Conservation (phyloP, 805 yeast species). For the Candida boleticola region DNA sequence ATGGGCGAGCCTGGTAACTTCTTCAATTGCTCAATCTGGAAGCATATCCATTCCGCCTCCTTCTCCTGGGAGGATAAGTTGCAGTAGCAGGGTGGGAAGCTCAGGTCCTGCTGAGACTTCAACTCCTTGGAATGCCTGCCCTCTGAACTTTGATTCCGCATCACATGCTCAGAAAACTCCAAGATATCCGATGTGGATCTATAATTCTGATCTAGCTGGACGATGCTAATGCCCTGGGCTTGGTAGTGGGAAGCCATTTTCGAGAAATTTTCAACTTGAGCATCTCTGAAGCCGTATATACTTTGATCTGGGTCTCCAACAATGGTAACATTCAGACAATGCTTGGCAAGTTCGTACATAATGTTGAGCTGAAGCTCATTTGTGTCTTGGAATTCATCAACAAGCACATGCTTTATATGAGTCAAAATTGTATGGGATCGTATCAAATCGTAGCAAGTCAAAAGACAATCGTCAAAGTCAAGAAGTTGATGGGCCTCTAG, state of each 20-base stretch:
- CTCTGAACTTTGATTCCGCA: conserved; percentile 52
- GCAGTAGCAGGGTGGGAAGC: conserved; percentile 48
- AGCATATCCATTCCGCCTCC: conserved; percentile 61
- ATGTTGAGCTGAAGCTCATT: conserved; percentile 72
- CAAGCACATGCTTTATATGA: conserved; percentile 65
- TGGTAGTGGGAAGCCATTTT: conserved; percentile 47
- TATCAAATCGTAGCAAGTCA: conserved; percentile 53
- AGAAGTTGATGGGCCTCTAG: conserved; percentile 44
- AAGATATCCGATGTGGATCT: conserved; percentile 74
- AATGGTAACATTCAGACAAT: conserved; percentile 64
- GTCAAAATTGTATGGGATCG: conserved; percentile 44
- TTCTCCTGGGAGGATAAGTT: conserved; percentile 36
- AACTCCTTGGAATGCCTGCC: conserved; percentile 42
- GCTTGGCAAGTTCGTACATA: conserved; percentile 45
- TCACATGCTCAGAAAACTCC: conserved; percentile 59
- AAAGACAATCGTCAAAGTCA: conserved; percentile 84
- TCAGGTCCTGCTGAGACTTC: conserved; percentile 41
- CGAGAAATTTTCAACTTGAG: conserved; percentile 64
- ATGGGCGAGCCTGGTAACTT: conserved; percentile 44
- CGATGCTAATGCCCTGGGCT: conserved; percentile 13
- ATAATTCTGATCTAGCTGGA: conserved; percentile 67
- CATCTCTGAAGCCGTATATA: conserved; percentile 85
- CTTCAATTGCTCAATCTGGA: conserved; percentile 49
- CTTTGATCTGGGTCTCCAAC: conserved; percentile 98
- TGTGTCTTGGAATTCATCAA: conserved; percentile 96